These are phyloP conservation scores for Paracamarosporium sp. DNA, from an alignment of 2,329 filamentous ascomycete species.

Conservation along the genomic window DNA sequence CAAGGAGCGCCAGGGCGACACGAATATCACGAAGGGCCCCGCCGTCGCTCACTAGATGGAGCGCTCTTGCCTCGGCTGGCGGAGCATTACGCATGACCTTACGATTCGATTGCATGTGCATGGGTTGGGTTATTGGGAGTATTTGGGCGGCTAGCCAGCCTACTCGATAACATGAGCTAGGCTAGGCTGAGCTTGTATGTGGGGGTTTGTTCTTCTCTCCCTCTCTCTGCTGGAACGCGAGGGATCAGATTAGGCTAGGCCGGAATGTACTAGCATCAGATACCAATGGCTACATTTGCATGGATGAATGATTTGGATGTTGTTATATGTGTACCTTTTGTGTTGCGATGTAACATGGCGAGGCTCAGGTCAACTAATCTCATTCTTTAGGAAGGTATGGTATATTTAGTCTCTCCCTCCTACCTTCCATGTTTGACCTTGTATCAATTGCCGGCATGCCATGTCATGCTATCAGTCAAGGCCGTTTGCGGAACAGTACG, in stretches of 20 bases:
- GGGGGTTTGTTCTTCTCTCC: neutral
- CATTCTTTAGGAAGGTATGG: too few species aligned
- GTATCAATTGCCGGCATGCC: too few species aligned
- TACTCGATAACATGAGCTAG: neutral
- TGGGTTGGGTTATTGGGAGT: slow-evolving; percentile 1
- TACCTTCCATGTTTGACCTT: too few species aligned
- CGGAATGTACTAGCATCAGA: neutral
- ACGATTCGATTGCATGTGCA: slow-evolving; percentile 24
- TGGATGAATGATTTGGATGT: neutral
- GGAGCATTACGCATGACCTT: too few species aligned
- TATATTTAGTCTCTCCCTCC: too few species aligned
- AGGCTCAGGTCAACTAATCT: too few species aligned
- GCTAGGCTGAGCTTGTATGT: slow-evolving; percentile 10
- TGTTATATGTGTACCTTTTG: too few species aligned
- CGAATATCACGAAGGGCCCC: slow-evolving; percentile 50
- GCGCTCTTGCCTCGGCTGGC: too few species aligned
- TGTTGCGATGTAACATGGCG: neutral
- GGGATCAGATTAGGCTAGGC: too few species aligned
- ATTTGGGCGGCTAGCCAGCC: neutral
- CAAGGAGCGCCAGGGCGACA: slow-evolving; percentile 50
- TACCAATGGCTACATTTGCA: neutral
- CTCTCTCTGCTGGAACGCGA: neutral
- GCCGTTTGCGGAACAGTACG: too few species aligned
- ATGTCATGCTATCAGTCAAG: too few species aligned
- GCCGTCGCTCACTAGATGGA: slow-evolving; percentile 36